These are phyloP conservation scores for Fusarium abutilonis DNA, from an alignment of 2,329 filamentous ascomycete genomes.

Conservation along the genomic window DNA sequence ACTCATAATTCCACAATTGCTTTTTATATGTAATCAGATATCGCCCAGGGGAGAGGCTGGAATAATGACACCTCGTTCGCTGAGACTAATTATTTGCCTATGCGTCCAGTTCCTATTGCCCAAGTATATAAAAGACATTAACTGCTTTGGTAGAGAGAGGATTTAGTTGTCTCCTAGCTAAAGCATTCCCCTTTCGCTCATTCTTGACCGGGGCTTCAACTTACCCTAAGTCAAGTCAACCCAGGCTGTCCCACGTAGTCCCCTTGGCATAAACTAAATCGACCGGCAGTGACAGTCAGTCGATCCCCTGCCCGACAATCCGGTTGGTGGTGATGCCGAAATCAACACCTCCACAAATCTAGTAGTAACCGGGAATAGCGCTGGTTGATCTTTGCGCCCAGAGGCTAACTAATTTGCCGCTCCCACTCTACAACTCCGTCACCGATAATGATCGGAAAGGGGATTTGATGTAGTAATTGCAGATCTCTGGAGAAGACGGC, in stretches of 20 bases:
- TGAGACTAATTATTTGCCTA: neutral
- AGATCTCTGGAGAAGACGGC: neutral
- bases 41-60: neutral
- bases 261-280: neutral
- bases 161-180: neutral
- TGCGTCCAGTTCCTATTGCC: neutral
- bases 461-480: neutral
- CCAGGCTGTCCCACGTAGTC: slow-evolving; percentile 6
- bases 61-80: neutral
- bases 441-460: neutral
- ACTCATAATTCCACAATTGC: neutral
- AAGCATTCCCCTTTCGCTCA: neutral
- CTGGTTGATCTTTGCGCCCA: slow-evolving; percentile 8
- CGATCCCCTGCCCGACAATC: neutral
- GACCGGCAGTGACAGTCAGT: slow-evolving; percentile 12
- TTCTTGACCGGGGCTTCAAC: neutral
- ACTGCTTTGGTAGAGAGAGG: too few species aligned
- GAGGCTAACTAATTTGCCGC: neutral
- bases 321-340: slow-evolving; percentile 10
- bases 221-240: neutral
- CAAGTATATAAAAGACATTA: neutral
- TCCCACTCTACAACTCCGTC: neutral
- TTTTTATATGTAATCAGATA: neutral
- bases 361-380: neutral
- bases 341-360: slow-evolving; percentile 6